A percentile compares a stretch with the other conserved stretches of the same genome.
phyloP scores from a whole-genome alignment of 768 basidiomycete species.

The Hypsizygus marmoreus region DNA sequence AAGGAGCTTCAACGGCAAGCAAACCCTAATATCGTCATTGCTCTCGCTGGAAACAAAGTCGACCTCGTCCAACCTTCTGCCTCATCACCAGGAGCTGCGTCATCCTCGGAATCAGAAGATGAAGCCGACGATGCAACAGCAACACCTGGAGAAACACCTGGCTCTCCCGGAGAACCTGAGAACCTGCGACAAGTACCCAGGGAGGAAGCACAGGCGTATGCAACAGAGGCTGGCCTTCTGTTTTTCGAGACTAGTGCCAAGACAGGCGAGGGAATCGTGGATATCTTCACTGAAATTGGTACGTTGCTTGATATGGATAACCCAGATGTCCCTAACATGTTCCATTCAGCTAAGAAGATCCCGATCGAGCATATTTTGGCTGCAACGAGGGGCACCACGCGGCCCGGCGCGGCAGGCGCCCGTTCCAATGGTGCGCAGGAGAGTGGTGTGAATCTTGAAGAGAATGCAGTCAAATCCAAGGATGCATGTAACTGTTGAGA shows the following conservation, averaged over 20 bases:
- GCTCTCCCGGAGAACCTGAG: slow-evolving; percentile 61
- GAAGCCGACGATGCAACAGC: slow-evolving; percentile 93
- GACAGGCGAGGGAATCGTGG: slow-evolving; percentile 92
- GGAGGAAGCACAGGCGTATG: slow-evolving; percentile 96
- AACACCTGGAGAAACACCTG: slow-evolving; percentile 73
- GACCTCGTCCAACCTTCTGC: slow-evolving; percentile 78
- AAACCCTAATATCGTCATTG: slow-evolving; percentile 98
- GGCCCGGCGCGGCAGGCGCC: slow-evolving; percentile 56
- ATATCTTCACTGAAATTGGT: slow-evolving; percentile 99
- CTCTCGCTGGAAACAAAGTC: slow-evolving; percentile 96
- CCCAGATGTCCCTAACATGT: slow-evolving; percentile 1
- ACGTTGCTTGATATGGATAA: slow-evolving; percentile 23
- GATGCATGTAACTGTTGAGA: slow-evolving; percentile 82
- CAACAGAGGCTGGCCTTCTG: slow-evolving; percentile 88
- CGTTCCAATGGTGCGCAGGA: slow-evolving; percentile 55
- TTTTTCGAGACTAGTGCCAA: slow-evolving; percentile 99
- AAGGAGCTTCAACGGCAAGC: slow-evolving; percentile 99
- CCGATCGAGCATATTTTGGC: slow-evolving; percentile 93
- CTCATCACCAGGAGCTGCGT: slow-evolving; percentile 47
- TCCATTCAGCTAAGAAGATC: slow-evolving; percentile 54
- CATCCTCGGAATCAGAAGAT: slow-evolving; percentile 75
- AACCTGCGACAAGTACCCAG: slow-evolving; percentile 85
- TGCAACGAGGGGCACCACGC: slow-evolving; percentile 72
- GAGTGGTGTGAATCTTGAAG: slow-evolving; percentile 70
- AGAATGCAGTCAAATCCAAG: slow-evolving; percentile 64